These are phyloP conservation scores for Cadophora gregata DNA, from an alignment of 2,329 filamentous ascomycete genomes.

Conservation along the genomic window DNA sequence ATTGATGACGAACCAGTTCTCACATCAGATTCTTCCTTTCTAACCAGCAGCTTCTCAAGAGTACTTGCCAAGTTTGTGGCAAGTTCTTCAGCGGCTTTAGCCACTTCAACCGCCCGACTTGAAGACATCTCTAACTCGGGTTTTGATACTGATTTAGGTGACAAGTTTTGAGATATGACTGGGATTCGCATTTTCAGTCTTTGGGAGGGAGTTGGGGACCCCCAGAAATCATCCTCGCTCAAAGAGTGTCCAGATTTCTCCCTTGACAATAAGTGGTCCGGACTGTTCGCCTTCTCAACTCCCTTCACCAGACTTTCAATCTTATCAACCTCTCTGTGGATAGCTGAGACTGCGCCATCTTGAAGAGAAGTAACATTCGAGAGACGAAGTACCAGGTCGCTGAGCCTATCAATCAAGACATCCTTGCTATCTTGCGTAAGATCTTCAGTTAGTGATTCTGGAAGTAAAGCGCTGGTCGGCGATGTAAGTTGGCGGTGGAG, in stretches of 20 bases:
- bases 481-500: conserved; percentile 40
- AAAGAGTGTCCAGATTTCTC: conserved; percentile 12
- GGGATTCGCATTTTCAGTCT: conserved; percentile 33
- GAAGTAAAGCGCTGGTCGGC: conserved; percentile 26
- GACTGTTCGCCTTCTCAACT: conserved; percentile 12
- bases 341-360: conserved; percentile 40
- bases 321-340: conserved; percentile 47
- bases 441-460: conserved; percentile 28
- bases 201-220: conserved; percentile 35
- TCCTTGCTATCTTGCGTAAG: conserved; percentile 43
- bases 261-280: neutral
- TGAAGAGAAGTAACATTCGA: conserved; percentile 39
- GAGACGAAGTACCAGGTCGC: conserved; percentile 44
- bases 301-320: conserved; percentile 44
- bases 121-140: conserved; percentile 10
- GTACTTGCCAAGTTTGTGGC: conserved; percentile 57
- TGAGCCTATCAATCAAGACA: conserved; percentile 44
- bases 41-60: conserved; percentile 56
- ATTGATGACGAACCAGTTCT: conserved; percentile 30
- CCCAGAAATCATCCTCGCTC: conserved; percentile 36
- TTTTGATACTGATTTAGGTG: neutral
- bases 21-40: conserved; percentile 66
- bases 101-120: conserved; percentile 47
- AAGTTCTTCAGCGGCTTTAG: conserved; percentile 52
- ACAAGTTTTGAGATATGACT: neutral